phyloP scores from a whole-genome alignment of 73 alveolate genomes.

The Tetrahymena elliotti region DNA sequence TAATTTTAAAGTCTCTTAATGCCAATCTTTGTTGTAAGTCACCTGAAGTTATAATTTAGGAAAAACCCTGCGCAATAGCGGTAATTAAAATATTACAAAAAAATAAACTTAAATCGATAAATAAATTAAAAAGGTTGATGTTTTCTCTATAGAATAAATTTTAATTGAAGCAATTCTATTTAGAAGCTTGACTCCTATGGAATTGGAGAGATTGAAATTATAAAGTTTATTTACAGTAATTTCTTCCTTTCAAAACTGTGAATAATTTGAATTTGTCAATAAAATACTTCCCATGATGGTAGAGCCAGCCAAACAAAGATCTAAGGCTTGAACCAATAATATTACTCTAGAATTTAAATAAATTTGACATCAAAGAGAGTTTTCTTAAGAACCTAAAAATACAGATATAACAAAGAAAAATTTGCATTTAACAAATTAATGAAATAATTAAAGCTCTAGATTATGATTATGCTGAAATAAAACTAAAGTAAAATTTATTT shows the following conservation, averaged over 20 bases:
- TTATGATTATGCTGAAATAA: not conserved
- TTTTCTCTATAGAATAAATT: not conserved
- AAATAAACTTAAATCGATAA: not conserved
- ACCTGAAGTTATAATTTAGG: not conserved
- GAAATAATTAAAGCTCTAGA: not conserved
- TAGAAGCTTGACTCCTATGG: not conserved
- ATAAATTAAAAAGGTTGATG: not conserved
- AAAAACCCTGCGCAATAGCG: not conserved
- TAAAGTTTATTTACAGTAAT: not conserved
- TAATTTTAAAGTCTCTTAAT: not conserved
- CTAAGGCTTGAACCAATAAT: not conserved
- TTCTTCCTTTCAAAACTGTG: not conserved
- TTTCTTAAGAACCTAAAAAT: not conserved
- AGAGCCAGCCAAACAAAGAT: not conserved
- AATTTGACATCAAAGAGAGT: not conserved
- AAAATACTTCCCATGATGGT: not conserved
- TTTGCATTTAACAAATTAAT: too few relatives aligned
- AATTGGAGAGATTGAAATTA: not conserved
- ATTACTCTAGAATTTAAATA: not conserved
- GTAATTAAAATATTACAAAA: not conserved
- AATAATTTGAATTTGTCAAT: not conserved
- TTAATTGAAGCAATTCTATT: not conserved
- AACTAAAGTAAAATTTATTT: not conserved
- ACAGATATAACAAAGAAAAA: not conserved
- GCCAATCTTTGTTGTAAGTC: not conserved